Base-by-base conservation (phyloP, 2,329 filamentous ascomycete species). In the Penicillium rolfsii region DNA sequence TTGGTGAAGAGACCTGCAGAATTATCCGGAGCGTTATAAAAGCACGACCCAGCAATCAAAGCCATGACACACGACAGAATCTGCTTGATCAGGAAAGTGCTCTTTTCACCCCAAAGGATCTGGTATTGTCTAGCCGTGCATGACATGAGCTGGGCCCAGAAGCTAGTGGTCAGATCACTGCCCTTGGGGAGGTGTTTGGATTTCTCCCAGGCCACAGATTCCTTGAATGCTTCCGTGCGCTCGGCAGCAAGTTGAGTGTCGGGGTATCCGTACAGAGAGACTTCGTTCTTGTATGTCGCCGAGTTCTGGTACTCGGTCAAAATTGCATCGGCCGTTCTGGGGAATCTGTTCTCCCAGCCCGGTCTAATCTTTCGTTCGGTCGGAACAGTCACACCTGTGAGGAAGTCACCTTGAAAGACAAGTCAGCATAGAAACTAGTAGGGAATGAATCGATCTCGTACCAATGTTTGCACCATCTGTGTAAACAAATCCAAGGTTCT, bases 101-200 rank as follows among this genome's bases (percentile, higher is more conserved):
- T 79, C 66, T 87, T 88, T 72, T 90, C 87, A 41, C 87, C 87
- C 80, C 83, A 84, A 1, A 90, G 68, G 28, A 89, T 86, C 64
- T 89, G 85, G 63, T 89, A 89, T 63, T 89, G 87, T 6, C 88
- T 82, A 19, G 72, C 74, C 12, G 88, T 73, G 57, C 84, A 85
- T 1, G 84, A 80, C 36, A 78, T 82, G 26, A 89, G 80, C 67
- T 91, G 87, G 1, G 76, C 73, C 0, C 70, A 14, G 63, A 88
- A 86, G 19, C 79, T 78, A 5, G 84, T 80, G 0, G 85, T 89
- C 59, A 87, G 74, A 0, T 85, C 81, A 6, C 85, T 89, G 35
- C 74, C 79, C 36, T 82, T 80, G 0, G 82, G 76, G 0, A 90
- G 75, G 4, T 77, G 77, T 53, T 82, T 83, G 57, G 84, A 75